Evolutionary conservation across 352 stramenopile genomes (phyloP).

Genomic region (Pythium aquatile): DNA sequence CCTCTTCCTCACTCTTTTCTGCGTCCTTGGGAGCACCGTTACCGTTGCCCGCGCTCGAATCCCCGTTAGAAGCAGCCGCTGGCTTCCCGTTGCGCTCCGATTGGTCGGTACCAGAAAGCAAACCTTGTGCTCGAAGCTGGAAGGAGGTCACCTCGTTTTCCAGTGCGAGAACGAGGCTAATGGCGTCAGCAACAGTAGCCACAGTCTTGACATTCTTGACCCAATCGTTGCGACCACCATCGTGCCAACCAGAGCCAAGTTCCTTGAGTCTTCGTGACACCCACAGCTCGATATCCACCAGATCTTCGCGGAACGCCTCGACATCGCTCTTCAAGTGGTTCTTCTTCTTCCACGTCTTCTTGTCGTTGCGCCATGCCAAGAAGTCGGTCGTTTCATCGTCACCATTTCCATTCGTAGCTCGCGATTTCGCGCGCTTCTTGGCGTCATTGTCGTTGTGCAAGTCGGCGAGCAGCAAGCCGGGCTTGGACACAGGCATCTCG

Average conservation of each 20-base stretch:
- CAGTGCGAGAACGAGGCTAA: conserved; percentile 44
- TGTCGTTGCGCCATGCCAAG: conserved; percentile 58
- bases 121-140: conserved; percentile 36
- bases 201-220: conserved; percentile 41
- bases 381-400: conserved; percentile 34
- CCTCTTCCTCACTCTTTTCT: conserved; percentile 69
- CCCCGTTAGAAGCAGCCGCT: conserved; percentile 8
- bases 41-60: neutral
- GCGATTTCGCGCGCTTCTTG: conserved; percentile 44
- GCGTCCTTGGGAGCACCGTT: conserved; percentile 31
- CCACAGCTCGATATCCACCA: conserved; percentile 60
- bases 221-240: conserved; percentile 49
- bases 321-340: conserved; percentile 36
- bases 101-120: conserved; percentile 13
- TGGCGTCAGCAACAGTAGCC: conserved; percentile 37
- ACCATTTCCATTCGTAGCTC: conserved; percentile 3
- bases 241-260: conserved; percentile 58
- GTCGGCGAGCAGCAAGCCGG: conserved; percentile 72
- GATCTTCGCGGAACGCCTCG: conserved; percentile 53
- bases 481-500: conserved; percentile 74
- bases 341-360: conserved; percentile 52
- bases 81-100: conserved; percentile 20
- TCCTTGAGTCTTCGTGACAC: conserved; percentile 61
- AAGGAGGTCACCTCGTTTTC: conserved; percentile 66
- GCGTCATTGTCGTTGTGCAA: conserved; percentile 54